Percentiles rank a stretch among this genome's conserved stretches.
Evolutionary conservation across 148 eudicot genomes (phyloP).

Genomic region (Drosera capensis): DNA sequence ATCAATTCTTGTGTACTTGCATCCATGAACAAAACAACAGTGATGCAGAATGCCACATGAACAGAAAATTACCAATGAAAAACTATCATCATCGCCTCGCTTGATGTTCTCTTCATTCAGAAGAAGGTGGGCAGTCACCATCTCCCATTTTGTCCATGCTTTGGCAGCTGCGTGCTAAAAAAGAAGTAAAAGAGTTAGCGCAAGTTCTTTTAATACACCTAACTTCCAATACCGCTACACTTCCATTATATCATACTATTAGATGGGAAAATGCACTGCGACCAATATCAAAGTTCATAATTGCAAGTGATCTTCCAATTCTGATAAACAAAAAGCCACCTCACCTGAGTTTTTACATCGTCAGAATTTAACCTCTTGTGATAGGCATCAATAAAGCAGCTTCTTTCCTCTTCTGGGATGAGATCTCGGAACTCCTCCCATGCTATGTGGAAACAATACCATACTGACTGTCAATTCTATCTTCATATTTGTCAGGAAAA

Average conservation of each 20-base stretch:
- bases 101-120: constrained; percentile 70
- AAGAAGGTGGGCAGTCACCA: constrained; percentile 83
- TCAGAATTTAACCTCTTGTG: constrained; percentile 78
- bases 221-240: no score
- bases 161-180: constrained; percentile 70
- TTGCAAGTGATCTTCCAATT: constrained; percentile 8
- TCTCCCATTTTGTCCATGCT: constrained; percentile 98
- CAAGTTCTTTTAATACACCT: no score
- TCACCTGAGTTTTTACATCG: constrained; percentile 75
- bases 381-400: constrained; percentile 63
- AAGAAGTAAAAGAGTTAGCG: not conserved
- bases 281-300: not conserved
- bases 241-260: no score
- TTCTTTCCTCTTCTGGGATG: constrained; percentile 86
- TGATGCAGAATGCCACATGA: no score
- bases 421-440: constrained; percentile 98
- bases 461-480: not conserved
- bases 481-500: not conserved
- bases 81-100: constrained; percentile 70
- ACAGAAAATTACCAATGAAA: constrained; percentile 49
- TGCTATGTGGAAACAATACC: constrained; percentile 25
- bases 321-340: no score
- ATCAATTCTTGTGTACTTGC: no score
- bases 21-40: no score
- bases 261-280: not conserved